Percentiles rank a stretch among this genome's conserved stretches.
These are phyloP conservation scores for Annona cherimola DNA, from an alignment of 164 flowering plant species.

Conservation along the genomic window DNA sequence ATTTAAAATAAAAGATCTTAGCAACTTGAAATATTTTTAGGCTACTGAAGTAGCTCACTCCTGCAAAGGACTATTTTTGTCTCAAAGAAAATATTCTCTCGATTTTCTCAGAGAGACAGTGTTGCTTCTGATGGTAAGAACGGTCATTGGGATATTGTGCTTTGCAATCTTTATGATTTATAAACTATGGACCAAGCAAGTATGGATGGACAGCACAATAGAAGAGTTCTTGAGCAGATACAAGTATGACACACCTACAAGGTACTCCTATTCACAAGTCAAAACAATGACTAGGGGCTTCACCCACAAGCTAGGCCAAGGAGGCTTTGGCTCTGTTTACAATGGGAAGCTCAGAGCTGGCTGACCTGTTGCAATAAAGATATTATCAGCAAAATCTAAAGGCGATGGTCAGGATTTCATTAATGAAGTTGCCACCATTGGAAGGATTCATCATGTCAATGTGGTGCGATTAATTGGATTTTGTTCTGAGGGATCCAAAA, in stretches of 20 bases:
- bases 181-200: neutral
- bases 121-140: neutral
- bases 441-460: conserved; percentile 15
- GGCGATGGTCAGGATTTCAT: conserved; percentile 9
- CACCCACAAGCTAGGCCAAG: conserved; percentile 2
- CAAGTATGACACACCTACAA: neutral
- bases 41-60: no score
- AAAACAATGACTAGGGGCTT: neutral
- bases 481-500: conserved; percentile 8
- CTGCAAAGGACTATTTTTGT: no score
- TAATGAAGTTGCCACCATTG: conserved; percentile 16
- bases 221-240: neutral
- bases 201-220: neutral
- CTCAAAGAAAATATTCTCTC: no score
- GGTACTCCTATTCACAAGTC: neutral
- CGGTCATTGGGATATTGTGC: neutral
- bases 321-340: conserved; percentile 11
- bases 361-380: neutral
- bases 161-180: neutral
- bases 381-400: neutral
- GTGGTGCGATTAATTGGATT: conserved; percentile 12
- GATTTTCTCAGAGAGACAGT: no score
- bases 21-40: no score
- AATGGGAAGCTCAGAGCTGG: conserved; percentile 6
- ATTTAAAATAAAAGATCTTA: no score